Evolutionary conservation across 768 basidiomycete genomes (phyloP), one percentile per base, ranked within the genome.

Genomic region (Austroboletus eburneus): DNA sequence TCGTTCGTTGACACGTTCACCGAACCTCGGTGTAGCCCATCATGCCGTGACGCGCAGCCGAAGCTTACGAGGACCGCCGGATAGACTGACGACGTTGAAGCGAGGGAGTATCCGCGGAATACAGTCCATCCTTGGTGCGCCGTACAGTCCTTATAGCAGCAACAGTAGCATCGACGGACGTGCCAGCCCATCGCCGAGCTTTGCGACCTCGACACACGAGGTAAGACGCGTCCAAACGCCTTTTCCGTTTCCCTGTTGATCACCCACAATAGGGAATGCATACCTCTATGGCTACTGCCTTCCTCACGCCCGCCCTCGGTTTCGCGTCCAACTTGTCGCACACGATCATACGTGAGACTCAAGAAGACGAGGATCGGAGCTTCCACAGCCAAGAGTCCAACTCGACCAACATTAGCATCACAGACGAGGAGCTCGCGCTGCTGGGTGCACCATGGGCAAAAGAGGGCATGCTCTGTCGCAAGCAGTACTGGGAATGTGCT

Each of bases 391-490:
- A 76, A 17, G 78, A 73, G 32, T 81, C 88, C 5, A 68, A 63
- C 23, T 84, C 85, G 22, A 87, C 85, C 1, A 81, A 77, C 27
- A 85, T 89, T 56, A 91, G 91, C 42, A 91, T 97, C 49, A 83
- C 87, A 7, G 95, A 98, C 57, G 96, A 98, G 66, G 92, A 96
- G 68, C 75, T 99, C 12, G 95, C 95, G 2, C 72, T 98, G 30
- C 81, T 96, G 14, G 96, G 96, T 14, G 84, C 96, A 5, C 96
- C 96, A 0, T 99, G 95, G 95, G 96, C 96, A 0, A 99, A 99
- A 67, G 96, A 99, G 66, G 96, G 96, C 12, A 88, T 95, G 75
- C 79, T 99, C 9, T 86, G 85, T 55, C 84, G 94, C 20, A 97
- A 97, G 63, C 89, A 92, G 51, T 97, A 94, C 63, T 93, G 89